Conservation (phyloP, 2,329 filamentous ascomycete species). For the Gliomastix tumulicola region DNA sequence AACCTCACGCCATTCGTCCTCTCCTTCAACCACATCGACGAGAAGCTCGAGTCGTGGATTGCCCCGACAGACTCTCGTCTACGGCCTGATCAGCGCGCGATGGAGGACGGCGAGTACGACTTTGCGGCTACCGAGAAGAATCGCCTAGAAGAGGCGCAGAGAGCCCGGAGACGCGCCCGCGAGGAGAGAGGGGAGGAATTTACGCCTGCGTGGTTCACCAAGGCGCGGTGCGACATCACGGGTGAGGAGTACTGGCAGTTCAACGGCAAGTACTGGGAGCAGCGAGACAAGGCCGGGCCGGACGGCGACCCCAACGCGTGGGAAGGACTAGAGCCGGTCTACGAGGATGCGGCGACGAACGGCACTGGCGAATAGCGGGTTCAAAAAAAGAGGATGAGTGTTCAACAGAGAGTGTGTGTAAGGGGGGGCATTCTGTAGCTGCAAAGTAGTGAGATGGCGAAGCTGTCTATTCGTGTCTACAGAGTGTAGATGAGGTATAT, state of each 20-base stretch:
- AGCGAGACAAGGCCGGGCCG: conserved; percentile 57
- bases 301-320: conserved; percentile 52
- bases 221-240: conserved; percentile 66
- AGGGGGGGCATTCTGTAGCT: too few relatives aligned
- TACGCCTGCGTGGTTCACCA: conserved; percentile 76
- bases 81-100: conserved; percentile 88
- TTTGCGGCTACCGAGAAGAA: conserved; percentile 91
- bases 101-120: conserved; percentile 98
- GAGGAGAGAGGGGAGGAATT: conserved; percentile 80
- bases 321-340: conserved; percentile 74
- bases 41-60: conserved; percentile 68
- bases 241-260: conserved; percentile 90
- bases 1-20: conserved; percentile 95
- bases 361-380: too few relatives aligned
- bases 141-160: conserved; percentile 84
- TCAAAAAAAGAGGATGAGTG: too few relatives aligned
- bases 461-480: too few relatives aligned
- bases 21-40: conserved; percentile 86
- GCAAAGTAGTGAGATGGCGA: too few relatives aligned
- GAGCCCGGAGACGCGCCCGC: conserved; percentile 63
- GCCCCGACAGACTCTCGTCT: conserved; percentile 92
- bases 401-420: too few relatives aligned
- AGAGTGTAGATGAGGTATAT: too few relatives aligned
- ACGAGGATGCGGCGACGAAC: conserved; percentile 32
- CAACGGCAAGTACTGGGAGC: conserved; percentile 81